phyloP scores from a whole-genome alignment of 148 eudicot species.

The Salicornia ramosissima region DNA sequence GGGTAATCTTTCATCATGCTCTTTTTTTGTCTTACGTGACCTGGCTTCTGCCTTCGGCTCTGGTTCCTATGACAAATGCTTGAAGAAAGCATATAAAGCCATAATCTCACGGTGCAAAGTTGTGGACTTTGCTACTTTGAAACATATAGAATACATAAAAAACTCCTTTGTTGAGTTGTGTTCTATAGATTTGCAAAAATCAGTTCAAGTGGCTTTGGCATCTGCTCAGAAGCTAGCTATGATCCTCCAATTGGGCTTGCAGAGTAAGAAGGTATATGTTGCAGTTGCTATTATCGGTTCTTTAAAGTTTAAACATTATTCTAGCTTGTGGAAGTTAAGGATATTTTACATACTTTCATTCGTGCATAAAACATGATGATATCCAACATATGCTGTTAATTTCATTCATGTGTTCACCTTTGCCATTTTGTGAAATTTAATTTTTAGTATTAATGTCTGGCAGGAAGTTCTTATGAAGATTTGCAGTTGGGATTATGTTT shows the following conservation, averaged over 20 bases:
- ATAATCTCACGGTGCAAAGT: conserved; percentile 52
- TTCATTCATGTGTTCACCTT: background rate
- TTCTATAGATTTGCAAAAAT: conserved; percentile 69
- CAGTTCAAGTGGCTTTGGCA: conserved; percentile 48
- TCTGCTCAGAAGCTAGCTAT: conserved; percentile 59
- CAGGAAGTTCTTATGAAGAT: conserved; percentile 83
- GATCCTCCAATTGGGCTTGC: conserved; percentile 56
- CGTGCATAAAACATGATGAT: background rate
- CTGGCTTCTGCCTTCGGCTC: conserved; percentile 52
- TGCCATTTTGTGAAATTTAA: background rate
- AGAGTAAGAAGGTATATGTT: conserved; percentile 63
- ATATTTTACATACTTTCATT: background rate
- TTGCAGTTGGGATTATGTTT: conserved; percentile 76
- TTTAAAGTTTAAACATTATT: background rate
- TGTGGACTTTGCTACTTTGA: conserved; percentile 35
- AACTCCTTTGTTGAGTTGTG: conserved; percentile 60
- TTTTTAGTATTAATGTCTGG: background rate
- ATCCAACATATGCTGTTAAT: background rate
- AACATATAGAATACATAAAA: conserved; percentile 57
- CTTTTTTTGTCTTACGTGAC: conserved; percentile 60
- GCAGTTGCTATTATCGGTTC: conserved; percentile 10
- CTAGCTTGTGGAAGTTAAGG: background rate
- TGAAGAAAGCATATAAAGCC: conserved; percentile 57
- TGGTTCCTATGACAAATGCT: conserved; percentile 57
- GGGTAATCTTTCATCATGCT: conserved; percentile 54